Percentiles rank a stretch among this genome's conserved stretches.
phyloP scores from a whole-genome alignment of 306 rosid species.

The Erythrophleum fordii region DNA sequence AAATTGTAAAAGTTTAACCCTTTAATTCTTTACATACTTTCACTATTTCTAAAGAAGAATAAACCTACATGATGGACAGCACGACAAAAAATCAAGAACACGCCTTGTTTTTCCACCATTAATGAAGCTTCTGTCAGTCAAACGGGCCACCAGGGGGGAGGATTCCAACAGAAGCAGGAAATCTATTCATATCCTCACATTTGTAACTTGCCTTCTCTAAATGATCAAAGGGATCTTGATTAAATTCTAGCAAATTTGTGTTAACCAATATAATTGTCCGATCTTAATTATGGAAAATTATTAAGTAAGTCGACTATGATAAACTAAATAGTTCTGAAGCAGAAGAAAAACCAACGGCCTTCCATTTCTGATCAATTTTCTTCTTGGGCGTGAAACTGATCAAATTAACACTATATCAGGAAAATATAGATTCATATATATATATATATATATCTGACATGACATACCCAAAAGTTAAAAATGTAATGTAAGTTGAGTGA shows the following conservation, averaged over 20 bases:
- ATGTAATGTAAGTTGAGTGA: background rate
- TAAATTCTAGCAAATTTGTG: background rate
- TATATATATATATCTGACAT: background rate
- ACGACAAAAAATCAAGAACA: background rate
- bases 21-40: conserved; percentile 1
- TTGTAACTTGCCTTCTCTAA: background rate
- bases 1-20: background rate
- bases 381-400: background rate
- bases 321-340: background rate
- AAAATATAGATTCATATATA: background rate
- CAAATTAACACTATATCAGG: background rate
- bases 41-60: background rate
- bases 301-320: too few species aligned
- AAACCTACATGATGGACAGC: background rate
- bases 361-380: background rate
- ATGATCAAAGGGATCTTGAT: conserved; percentile 2
- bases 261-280: too few species aligned
- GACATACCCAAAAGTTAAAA: background rate
- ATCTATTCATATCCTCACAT: background rate
- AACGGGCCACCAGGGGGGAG: background rate
- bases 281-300: background rate
- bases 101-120: background rate
- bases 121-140: background rate
- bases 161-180: background rate
- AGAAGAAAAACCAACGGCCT: background rate